Percentiles rank a stretch among this genome's conserved stretches.
Evolutionary conservation across 164 flowering plant genomes (phyloP).

Genomic region (Tetrastigma voinierianum): DNA sequence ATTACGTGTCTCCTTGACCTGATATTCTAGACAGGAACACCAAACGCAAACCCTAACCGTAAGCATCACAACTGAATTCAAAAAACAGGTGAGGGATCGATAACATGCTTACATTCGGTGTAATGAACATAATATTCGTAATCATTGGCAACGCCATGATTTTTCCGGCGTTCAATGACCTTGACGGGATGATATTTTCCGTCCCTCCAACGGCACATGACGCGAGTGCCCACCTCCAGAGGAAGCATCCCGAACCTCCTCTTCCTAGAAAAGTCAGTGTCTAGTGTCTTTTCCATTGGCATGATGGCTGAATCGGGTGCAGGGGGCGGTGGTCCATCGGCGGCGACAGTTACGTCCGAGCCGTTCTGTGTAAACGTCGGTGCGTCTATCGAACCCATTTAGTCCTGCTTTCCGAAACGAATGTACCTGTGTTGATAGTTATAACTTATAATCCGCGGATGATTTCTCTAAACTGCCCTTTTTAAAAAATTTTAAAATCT

Average conservation of each 20-base stretch:
- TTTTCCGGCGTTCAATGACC: constrained; percentile 84
- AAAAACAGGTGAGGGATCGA: neutral
- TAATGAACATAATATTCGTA: constrained; percentile 98
- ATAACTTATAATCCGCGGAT: too few species aligned
- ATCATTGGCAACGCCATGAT: constrained; percentile 43
- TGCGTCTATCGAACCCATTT: constrained; percentile 52
- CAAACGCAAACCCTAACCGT: constrained; percentile 21
- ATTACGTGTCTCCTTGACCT: neutral
- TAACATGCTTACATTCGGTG: constrained; percentile 68
- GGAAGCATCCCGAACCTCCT: constrained; percentile 50
- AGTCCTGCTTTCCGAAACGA: too few species aligned
- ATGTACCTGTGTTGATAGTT: too few species aligned
- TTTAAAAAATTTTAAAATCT: too few species aligned
- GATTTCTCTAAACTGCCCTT: too few species aligned
- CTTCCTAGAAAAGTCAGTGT: constrained; percentile 36
- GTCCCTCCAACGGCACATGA: constrained; percentile 97
- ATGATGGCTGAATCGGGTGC: neutral
- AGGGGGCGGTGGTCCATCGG: constrained; percentile 11
- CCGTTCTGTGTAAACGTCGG: constrained; percentile 33
- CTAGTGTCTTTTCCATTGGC: constrained; percentile 15
- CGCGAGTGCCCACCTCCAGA: constrained; percentile 91
- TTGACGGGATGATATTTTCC: constrained; percentile 84
- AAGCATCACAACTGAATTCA: constrained; percentile 3
- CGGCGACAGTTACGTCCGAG: constrained; percentile 10
- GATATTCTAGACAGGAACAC: neutral